Evolutionary conservation across 2,329 filamentous ascomycete genomes (phyloP), one percentile per base, ranked within the genome.

Genomic region (Hypoxylon sp.): DNA sequence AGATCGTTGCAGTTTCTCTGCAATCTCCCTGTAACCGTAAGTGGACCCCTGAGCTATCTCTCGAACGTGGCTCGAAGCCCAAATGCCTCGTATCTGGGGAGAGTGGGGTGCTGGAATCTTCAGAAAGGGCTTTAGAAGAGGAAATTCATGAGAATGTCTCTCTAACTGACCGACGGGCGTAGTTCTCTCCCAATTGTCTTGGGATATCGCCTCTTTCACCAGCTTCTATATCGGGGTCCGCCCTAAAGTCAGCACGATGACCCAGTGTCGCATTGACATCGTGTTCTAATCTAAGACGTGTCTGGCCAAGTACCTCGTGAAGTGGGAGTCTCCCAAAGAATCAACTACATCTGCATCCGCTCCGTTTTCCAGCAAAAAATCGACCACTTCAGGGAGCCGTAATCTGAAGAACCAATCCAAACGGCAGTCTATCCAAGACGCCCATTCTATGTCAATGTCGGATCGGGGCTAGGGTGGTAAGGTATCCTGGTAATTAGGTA

Each of bases 231-330:
- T 57, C 29, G 6, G 44, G 54, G 24, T 57, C 44, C 7, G 54
- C 54, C 11, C 54, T 29, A 57, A 48, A 48, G n/a, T 27, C 29
- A 31, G 17, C 54, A 27, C 48, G 54, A 7, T 37, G 39, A 6
- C 27, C 11, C 13, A 57, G n/a, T 6, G 54, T 57, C 8, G 15
- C 13, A 2, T 48, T 24, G 19, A 48, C 19, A 2, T 37, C 17
- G 11, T 48, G 13, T 6, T 57, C 54, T 17, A 8, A 4, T 2
- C 13, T 29, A n/a, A 46, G 13, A 21, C 13, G n/a, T 11, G 42
- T 48, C 42, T 57, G 44, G 7, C 42, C 44, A 6, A 48, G 42
- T 13, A 46, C 44, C 31, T 57, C 54, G 17, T 57, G 17, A 21
- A 57, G 42, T 17, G 54, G 54, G 3, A 13, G 24, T 24, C 19